Conservation (phyloP, 2,329 filamentous ascomycete genomes). For the Alternaria dauci region DNA sequence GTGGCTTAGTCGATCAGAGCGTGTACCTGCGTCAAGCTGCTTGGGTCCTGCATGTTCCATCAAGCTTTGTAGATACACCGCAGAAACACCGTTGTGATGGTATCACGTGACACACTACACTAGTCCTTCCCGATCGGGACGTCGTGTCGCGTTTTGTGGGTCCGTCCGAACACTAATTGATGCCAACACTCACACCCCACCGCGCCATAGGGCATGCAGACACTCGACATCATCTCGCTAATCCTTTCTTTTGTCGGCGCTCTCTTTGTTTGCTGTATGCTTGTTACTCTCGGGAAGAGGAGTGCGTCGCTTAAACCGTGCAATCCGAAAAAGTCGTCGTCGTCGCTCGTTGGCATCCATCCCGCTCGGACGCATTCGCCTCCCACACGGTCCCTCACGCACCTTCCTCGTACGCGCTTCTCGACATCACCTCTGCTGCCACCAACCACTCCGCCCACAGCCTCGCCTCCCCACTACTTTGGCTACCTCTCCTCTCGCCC, state of each 20-base stretch:
- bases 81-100: constrained; percentile 2
- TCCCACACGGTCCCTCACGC: constrained; percentile 20
- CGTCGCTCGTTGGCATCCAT: constrained; percentile 25
- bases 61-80: constrained; percentile 10
- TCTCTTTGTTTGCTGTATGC: constrained; percentile 50
- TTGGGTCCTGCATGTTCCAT: constrained; percentile 6
- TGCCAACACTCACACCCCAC: constrained; percentile 24
- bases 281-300: constrained; percentile 37
- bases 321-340: constrained; percentile 30
- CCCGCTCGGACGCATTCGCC: constrained; percentile 27
- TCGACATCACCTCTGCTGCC: constrained; percentile 18
- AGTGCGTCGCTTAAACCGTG: constrained; percentile 48
- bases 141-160: constrained; percentile 32
- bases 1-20: background rate
- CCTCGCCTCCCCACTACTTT: constrained; percentile 20
- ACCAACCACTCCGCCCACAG: background rate
- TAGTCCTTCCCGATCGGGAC: constrained; percentile 15
- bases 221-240: constrained; percentile 31
- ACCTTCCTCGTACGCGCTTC: constrained; percentile 24
- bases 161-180: constrained; percentile 22
- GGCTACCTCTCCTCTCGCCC: constrained; percentile 28
- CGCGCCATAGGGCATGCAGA: constrained; percentile 30
- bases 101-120: constrained; percentile 15
- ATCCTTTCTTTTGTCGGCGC: constrained; percentile 37
- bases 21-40: constrained; percentile 11